phyloP scores from a whole-genome alignment of 2,329 filamentous ascomycete genomes.

The Blastomyces emzantsi region DNA sequence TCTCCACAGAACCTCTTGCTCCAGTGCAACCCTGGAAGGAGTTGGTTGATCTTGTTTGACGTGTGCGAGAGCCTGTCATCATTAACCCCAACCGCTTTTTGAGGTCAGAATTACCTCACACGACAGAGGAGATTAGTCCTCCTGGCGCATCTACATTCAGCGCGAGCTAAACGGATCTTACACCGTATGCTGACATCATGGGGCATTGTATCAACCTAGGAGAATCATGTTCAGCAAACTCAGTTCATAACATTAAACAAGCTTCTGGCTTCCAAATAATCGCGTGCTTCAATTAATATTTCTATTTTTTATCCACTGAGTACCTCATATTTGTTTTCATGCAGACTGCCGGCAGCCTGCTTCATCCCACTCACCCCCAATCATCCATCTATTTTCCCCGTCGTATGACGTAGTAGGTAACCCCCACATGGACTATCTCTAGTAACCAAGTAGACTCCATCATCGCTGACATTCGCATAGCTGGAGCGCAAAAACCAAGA shows the following conservation, averaged over 20 bases:
- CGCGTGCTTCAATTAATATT: too few species aligned
- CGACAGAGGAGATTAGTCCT: neutral
- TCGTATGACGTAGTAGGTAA: neutral
- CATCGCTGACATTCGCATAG: neutral
- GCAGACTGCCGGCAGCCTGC: too few species aligned
- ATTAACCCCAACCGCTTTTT: neutral
- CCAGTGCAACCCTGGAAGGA: too few species aligned
- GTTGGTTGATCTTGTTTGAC: neutral
- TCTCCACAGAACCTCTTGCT: too few species aligned
- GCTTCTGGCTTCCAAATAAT: neutral
- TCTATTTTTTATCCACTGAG: too few species aligned
- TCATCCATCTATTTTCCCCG: neutral
- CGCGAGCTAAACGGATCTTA: neutral
- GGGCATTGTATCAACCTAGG: too few species aligned
- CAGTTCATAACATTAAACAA: neutral
- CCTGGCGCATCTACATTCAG: neutral
- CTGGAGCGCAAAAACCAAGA: neutral
- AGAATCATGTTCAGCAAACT: too few species aligned
- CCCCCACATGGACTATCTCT: neutral
- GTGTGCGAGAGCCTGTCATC: neutral
- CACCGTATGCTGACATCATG: neutral
- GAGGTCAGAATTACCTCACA: neutral
- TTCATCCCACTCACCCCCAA: too few species aligned
- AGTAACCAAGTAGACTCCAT: neutral
- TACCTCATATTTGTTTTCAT: neutral